Evolutionary conservation across 129 eudicot genomes (phyloP), one percentile per base, ranked within the genome.

Genomic region (Lactuca sativa): DNA sequence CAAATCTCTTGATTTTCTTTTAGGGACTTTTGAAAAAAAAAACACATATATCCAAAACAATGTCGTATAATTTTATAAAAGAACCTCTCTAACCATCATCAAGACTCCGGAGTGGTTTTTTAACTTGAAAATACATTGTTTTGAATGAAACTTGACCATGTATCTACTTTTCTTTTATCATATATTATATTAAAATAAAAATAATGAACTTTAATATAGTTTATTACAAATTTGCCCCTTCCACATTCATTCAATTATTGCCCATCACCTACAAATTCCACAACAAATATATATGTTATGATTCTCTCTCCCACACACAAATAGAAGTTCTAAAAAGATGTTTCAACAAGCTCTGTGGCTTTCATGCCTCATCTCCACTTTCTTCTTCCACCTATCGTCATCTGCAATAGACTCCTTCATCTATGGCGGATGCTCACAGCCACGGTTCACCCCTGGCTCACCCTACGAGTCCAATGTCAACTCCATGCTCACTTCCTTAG

Each of bases 381-480:
- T 69, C 56, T 49, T 78, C 64, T 34, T 71, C 18, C 41, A 11
- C 33, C 82, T 81, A 33, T 76, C 95, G 37, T 59, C 70, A 51
- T 57, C 86, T 32, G 82, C 88, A 11, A 68, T 58, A 1, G 87
- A 86, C 40, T 43, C 85, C 25, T 83, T 90, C 87, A 13, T 90
- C 59, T 87, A 90, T n/a, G 91, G 86, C 7, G 95, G 95, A 18
- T 90, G 97, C 62, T 72, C 92, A 13, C 91, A 77, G 67, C 56
- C 71, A 4, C 78, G 78, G 48, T 90, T 65, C 56, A 25, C 72
- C 30, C 83, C 84, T 6, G 87, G 78, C 15, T 78, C 91, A 2
- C 84, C 87, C 0, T 81, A 81, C 80, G 89, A 90, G 81, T 74
- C 90, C 3, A 87, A 82, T 72, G 86, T 90, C 40, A 83, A 87